Base-by-base conservation (phyloP, 1,139 yeast genomes). In the Yarrowia galli region DNA sequence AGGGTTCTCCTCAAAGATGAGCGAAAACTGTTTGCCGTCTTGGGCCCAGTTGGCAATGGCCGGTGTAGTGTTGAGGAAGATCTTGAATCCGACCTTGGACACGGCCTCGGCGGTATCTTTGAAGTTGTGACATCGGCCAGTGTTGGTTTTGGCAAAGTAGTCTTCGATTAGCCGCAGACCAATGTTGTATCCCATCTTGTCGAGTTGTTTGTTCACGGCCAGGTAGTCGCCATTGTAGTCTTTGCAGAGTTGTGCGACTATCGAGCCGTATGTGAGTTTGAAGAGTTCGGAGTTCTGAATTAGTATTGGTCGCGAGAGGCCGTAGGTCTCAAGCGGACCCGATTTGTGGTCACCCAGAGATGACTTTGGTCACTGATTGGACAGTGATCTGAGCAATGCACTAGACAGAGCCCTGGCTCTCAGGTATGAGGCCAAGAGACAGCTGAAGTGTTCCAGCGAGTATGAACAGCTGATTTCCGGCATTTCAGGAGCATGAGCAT, bases 131-230 rank as follows among this genome's bases (percentile, higher is more conserved):
- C 99, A 95, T 71, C 99, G 81, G 60, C 91, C 90, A 1, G 90
- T 83, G 15, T 92, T 95, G 0, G 97, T 88, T 73, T 91, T 87
- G 51, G 98, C 97, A 53, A 95, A 81, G 74, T 93, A 92, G 77
- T 95, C 99, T 75, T 95, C 99, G 68, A 96, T 91, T 71, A 96
- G 79, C 71, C 99, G 81, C 67, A 92, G 81, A 0, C 99, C 99
- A 65, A 96, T 96, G 77, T 91, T 92, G 77, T 92, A 91, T 0
- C 99, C 99, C 98, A 96, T 95, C 71, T 86, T 85, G 74, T 89
- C 97, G 65, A 96, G 81, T 76, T 93, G 96, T 68, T 82, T 82
- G 77, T 96, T 95, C 67, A 96, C 97, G 73, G 87, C 88, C 15
- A 76, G 77, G 77, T 91, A 93, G 77, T 93, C 91, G 72, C 87